Evolutionary conservation across 2,329 filamentous ascomycete species (phyloP), one percentile per base, ranked within the genome.

Genomic region (Colletotrichum sp.): DNA sequence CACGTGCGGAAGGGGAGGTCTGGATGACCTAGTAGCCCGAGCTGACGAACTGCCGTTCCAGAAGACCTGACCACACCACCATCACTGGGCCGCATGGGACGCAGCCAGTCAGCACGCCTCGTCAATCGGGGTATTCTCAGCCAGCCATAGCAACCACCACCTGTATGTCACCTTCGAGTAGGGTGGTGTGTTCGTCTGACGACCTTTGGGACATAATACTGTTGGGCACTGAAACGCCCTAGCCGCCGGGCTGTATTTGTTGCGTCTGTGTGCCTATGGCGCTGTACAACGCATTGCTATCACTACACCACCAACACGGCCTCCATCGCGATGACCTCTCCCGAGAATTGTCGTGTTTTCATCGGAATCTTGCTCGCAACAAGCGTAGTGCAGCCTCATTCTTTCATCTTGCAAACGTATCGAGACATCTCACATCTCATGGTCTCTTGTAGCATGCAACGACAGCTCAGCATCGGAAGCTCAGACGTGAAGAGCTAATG

Each of bases 191-290:
- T 79, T 78, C 78, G 82, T 82, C 83, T 81, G 83, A 84, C 82
- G 81, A 81, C 80, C 79, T 83, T 77, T 76, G 80, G 79, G 76
- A 74, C 43, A 32, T 16, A n/a, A 81, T 83, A 81, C 83, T 81
- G 87, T 89, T 89, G 88, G 88, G 87, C 85, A 88, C 80, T 82
- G 84, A 87, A 83, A 83, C 85, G 84, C 84, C 82, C 74, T 84
- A 85, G 80, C 85, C 84, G 84, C 86, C 84, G 81, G 83, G 82
- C 83, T 82, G 81, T 81, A 82, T 79, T 79, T 78, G 81, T 79
- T 81, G 80, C 78, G 76, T 43, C 32, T 64, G 59, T n/a, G 12
- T 18, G 63, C 34, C 58, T 68, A 64, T 52, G 30, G 28, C 70
- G 80, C 82, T 87, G 87, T 85, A 89, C 88, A 90, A 86, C 88